Evolutionary conservation across 352 stramenopile species (phyloP).

Genomic region (Pythium brachiatum): DNA sequence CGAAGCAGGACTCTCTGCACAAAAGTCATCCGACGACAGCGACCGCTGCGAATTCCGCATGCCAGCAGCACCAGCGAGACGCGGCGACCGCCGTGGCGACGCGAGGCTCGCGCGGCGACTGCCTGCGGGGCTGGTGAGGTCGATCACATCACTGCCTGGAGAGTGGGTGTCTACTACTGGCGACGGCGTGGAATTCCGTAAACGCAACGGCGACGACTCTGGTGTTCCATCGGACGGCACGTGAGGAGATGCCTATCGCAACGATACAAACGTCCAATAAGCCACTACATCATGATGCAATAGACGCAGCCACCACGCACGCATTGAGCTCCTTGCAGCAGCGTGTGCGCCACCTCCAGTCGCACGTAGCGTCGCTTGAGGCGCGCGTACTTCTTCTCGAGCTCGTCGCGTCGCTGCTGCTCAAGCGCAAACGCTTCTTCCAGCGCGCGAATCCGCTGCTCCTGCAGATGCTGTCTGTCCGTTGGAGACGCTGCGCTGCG

Average conservation of each 20-base stretch:
- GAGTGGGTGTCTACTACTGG: background rate
- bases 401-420: constrained; percentile 41
- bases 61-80: background rate
- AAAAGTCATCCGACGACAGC: constrained; percentile 42
- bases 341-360: constrained; percentile 48
- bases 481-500: background rate
- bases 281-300: background rate
- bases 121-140: constrained; percentile 48
- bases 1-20: constrained; percentile 52
- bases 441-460: constrained; percentile 35
- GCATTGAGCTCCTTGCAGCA: constrained; percentile 26
- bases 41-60: constrained; percentile 5
- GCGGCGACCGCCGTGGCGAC: background rate
- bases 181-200: background rate
- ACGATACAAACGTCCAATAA: too few relatives aligned
- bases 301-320: constrained; percentile 1
- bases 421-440: constrained; percentile 48
- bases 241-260: background rate
- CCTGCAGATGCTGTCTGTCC: constrained; percentile 2
- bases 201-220: background rate
- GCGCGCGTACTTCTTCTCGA: constrained; percentile 70
- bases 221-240: background rate
- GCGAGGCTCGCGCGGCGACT: constrained; percentile 17
- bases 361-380: constrained; percentile 68
- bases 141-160: constrained; percentile 39